phyloP scores from a whole-genome alignment of 2,329 filamentous ascomycete genomes.

The Pyrenochaeta sp. region DNA sequence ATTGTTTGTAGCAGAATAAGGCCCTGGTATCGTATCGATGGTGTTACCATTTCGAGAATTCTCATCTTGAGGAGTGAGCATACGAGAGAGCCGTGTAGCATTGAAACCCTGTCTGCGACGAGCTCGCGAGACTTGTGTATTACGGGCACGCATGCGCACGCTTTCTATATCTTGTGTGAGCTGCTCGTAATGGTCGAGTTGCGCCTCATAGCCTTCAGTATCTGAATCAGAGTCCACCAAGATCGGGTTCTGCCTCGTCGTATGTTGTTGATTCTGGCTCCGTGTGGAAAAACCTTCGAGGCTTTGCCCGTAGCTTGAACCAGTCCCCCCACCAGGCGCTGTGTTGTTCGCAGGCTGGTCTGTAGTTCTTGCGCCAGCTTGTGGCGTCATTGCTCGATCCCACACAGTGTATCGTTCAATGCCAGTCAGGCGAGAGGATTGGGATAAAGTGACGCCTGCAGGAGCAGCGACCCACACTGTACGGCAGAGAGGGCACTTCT shows the following conservation, averaged over 20 bases:
- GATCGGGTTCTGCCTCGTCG: not conserved
- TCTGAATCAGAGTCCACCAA: conserved; percentile 8
- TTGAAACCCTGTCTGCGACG: not conserved
- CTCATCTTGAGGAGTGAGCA: not conserved
- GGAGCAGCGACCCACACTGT: conserved; percentile 21
- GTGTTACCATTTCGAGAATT: not conserved
- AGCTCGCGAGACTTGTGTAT: not conserved
- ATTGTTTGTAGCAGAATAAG: too few species aligned
- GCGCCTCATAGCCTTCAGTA: conserved; percentile 6
- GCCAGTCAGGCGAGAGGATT: not conserved
- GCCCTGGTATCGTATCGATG: not conserved
- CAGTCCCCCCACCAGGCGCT: not conserved
- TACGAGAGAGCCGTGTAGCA: not conserved
- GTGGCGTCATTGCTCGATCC: not conserved
- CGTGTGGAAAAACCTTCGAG: not conserved
- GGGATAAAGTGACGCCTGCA: not conserved
- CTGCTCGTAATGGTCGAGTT: conserved; percentile 9
- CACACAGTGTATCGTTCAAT: not conserved
- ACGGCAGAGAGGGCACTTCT: conserved; percentile 32
- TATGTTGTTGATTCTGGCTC: not conserved
- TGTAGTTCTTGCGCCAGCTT: not conserved
- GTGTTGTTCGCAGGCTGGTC: not conserved
- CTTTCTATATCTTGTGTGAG: conserved; percentile 15
- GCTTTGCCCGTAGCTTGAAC: not conserved
- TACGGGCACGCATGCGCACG: conserved; percentile 14